Percentiles rank a stretch among this genome's conserved stretches.
Conservation (phyloP, 495 filamentous ascomycete species). For the Podospora comata region DNA sequence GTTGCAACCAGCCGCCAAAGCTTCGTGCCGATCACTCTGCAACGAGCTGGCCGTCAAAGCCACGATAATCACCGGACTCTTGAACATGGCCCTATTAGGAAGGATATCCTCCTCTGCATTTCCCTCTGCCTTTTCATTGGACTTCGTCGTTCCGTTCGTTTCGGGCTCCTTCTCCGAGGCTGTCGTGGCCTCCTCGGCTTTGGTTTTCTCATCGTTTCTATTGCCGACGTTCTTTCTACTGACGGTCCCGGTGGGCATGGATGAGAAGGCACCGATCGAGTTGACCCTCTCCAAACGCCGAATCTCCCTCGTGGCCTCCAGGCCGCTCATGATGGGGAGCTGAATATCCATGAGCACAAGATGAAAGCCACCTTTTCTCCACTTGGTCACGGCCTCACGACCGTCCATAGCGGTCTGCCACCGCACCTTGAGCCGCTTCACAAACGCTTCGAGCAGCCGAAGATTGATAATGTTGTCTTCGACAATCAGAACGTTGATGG, state of each 20-base stretch:
- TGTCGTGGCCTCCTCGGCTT: constrained; percentile 34
- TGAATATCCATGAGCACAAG: constrained; percentile 99
- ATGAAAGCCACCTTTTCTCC: constrained; percentile 93
- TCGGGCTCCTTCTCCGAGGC: constrained; percentile 27
- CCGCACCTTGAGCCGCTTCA: constrained; percentile 94
- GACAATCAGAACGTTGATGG: constrained; percentile 96
- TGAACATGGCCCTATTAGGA: constrained; percentile 73
- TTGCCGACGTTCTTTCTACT: not conserved
- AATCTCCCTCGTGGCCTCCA: constrained; percentile 97
- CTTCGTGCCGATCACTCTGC: constrained; percentile 92
- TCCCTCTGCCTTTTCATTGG: constrained; percentile 19
- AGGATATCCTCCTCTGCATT: constrained; percentile 64
- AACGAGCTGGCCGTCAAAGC: constrained; percentile 89
- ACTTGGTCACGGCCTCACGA: constrained; percentile 85
- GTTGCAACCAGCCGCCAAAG: constrained; percentile 92
- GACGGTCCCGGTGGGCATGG: constrained; percentile 19
- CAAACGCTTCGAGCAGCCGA: constrained; percentile 87
- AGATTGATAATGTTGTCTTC: constrained; percentile 99
- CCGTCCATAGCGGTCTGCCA: constrained; percentile 97
- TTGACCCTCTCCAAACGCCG: constrained; percentile 84
- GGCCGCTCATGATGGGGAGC: constrained; percentile 91
- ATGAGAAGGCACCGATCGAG: constrained; percentile 78
- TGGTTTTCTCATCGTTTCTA: constrained; percentile 12
- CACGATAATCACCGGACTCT: constrained; percentile 95
- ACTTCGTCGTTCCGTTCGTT: constrained; percentile 35